Evolutionary conservation across 352 stramenopile genomes (phyloP), one percentile per base, ranked within the genome.

Genomic region (Pilasporangium apinafurcum): DNA sequence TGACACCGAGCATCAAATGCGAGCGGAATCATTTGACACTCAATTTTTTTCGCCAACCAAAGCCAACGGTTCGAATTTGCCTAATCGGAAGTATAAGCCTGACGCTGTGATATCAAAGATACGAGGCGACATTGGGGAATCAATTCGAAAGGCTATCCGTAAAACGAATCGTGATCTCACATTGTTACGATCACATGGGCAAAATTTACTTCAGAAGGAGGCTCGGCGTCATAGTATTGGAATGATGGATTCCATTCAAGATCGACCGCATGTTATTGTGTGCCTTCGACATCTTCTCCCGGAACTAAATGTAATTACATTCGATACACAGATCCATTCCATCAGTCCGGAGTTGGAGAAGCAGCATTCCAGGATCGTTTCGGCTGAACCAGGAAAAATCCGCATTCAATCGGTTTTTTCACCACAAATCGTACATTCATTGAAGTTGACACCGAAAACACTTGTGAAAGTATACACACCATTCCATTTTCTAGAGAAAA

Each of bases 41-140:
- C 56, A 73, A 25, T 68, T 80, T 27, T 82, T 82, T 42, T 88
- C 72, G 9, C 72, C 76, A 5, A 55, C 64, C 2, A 84, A 80
- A 28, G n/a, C n/a, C n/a, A n/a, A n/a, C n/a, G n/a, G n/a, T n/a
- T n/a, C n/a, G n/a, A n/a, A n/a, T n/a, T 31, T 59, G 29, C 20
- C 26, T 17, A 21, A 31, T 14, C 56, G 38, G 4, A 46, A 28
- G 52, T 56, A 21, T n/a, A 52, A 53, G 31, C 26, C 42, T 3
- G 51, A 73, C 31, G 48, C 40, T 0, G 47, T 59, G 28, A 33
- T 65, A 18, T 37, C 48, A 12, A 86, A 76, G 52, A 78, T 85
- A 41, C 72, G 70, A 13, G 73, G 76, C 24, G 48, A 48, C 4
- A 37, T 88, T n/a, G 76, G 76, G 6, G 76, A 82, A 5, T 45